Evolutionary conservation across 1,284 basidiomycete genomes (phyloP), one percentile per base, ranked within the genome.

Genomic region (Entoloma clypeatum): DNA sequence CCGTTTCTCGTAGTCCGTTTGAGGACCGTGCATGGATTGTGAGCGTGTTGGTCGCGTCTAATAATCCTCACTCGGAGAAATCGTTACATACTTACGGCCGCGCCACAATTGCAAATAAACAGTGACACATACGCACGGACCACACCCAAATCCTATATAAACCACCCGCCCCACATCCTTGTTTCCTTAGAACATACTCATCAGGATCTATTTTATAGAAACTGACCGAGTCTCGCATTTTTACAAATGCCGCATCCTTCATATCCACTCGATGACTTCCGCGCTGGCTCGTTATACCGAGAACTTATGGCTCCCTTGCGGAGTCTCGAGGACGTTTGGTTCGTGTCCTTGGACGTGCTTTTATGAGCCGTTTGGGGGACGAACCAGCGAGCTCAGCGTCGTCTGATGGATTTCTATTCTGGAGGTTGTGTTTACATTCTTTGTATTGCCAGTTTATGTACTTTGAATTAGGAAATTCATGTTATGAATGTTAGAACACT

Each of bases 141-240:
- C 68, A 64, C 2, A 16, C 4, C 5, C 0, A 42, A 43, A 52
- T 42, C 2, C 7, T 71, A 74, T 75, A 77, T 60, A 75, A 60
- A 7, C 46, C 49, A 19, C 3, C 7, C 27, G 8, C 1, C 47
- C 34, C 17, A 41, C 46, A 39, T 44, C 21, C 0, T 21, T 45
- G 57, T 60, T 68, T 71, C 75, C 54, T 68, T 47, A 80, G 82
- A 85, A 84, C 82, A 86, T 85, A 86, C 82, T 86, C 40, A 63
- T 64, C 65, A 84, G 82, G 81, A 85, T 85, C 81, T 85, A 61
- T 85, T 85, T 73, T 39, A 83, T 80, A 85, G 81, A 77, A 80
- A 80, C 81, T 84, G 80, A 83, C 81, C 81, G 79, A 81, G 78
- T 84, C 79, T 81, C 77, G 80, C 81, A 83, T 81, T 79, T 83